Base-by-base conservation (phyloP, 106 monocot genomes). In the Dioscorea alata region DNA sequence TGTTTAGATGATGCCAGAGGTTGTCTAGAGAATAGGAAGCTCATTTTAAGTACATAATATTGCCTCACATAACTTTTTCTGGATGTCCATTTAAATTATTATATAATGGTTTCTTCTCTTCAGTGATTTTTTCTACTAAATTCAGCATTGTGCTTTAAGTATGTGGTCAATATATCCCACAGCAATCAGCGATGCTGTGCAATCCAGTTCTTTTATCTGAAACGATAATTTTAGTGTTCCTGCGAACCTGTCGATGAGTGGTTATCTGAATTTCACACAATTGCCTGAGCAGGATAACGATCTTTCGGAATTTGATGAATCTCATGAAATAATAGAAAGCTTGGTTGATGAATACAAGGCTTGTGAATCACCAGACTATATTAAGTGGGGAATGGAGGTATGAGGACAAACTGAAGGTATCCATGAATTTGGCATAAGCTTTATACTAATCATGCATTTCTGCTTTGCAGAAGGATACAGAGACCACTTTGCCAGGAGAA, bases 371-470 rank as follows among this genome's bases (percentile, higher is more conserved):
- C 92, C 97, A 28, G 97, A 97, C 75, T 97, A 97, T 59, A 97
- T 92, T 64, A 97, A 92, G 78, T 92, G 97, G 97, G 97, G 97
- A 32, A 87, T 89, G 88, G 92, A 92, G 97, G 97, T 97, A 86
- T 49, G 28, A 32, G 33, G n/a, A 57, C 13, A n/a, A 25, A n/a
- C 8, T 16, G 33, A 14, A 42, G 23, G 21, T 13, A 61, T 22
- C 24, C 28, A 28, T 28, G 28, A 28, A n/a, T 32, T 33, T 75
- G 4, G 28, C 28, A 28, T 28, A 3, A 28, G 28, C 28, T 28
- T 63, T 13, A 0, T 63, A 32, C 62, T 63, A 31, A 63, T 31
- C 13, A 23, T 16, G 50, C 21, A 33, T 32, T 17, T 1, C 28
- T 3, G 3, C 24, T 1, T 51, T 4, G 51, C 7, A 48, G 23